These are phyloP conservation scores for Aspergillus vadensis DNA, from an alignment of 2,329 filamentous ascomycete genomes.

Conservation along the genomic window DNA sequence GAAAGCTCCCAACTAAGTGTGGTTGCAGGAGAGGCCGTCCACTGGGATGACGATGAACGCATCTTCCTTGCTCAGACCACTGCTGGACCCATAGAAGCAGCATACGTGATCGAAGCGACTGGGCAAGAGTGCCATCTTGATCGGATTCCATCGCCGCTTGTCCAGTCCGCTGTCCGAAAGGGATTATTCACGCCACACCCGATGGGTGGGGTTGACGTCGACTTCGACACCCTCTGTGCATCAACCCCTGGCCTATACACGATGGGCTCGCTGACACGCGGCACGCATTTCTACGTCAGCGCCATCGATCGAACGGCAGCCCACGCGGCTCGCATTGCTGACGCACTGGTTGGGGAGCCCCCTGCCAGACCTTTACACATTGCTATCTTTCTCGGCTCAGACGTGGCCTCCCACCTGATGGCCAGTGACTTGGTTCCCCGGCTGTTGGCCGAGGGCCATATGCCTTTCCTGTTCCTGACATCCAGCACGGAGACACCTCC, in stretches of 20 bases:
- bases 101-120: slow-evolving; percentile 14
- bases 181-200: slow-evolving; percentile 10
- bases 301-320: slow-evolving; percentile 13
- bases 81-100: slow-evolving; percentile 3
- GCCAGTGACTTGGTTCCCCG: slow-evolving; percentile 10
- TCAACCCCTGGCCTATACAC: slow-evolving; percentile 8
- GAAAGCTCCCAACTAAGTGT: slow-evolving; percentile 11
- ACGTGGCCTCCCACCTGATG: slow-evolving; percentile 13
- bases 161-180: slow-evolving; percentile 12
- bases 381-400: slow-evolving; percentile 12
- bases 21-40: slow-evolving; percentile 5
- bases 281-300: slow-evolving; percentile 16
- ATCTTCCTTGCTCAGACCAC: slow-evolving; percentile 9
- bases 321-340: slow-evolving; percentile 13
- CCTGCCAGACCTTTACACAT: slow-evolving; percentile 7
- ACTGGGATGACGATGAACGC: not conserved
- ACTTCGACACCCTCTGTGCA: slow-evolving; percentile 11
- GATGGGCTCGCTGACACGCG: slow-evolving; percentile 13
- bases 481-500: not conserved
- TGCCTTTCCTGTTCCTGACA: slow-evolving; percentile 14
- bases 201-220: slow-evolving; percentile 11
- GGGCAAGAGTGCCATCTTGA: slow-evolving; percentile 13
- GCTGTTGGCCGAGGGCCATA: slow-evolving; percentile 13
- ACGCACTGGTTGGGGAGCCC: slow-evolving; percentile 11
- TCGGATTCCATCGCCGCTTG: slow-evolving; percentile 9